These are phyloP conservation scores for Debaryomyces sp. DNA, from an alignment of 1,139 yeast genomes.

Conservation along the genomic window DNA sequence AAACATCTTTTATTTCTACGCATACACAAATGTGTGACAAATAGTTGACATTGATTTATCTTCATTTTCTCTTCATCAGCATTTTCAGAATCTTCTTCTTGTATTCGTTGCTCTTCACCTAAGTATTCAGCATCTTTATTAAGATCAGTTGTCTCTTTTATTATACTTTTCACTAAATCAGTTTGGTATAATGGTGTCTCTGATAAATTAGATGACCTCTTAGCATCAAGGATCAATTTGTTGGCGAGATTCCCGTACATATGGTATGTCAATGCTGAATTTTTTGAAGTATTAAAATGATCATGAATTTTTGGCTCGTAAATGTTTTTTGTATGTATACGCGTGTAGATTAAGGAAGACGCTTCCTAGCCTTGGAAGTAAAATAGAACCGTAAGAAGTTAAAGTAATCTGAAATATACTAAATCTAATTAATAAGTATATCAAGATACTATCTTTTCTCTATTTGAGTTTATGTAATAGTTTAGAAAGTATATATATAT, in stretches of 20 bases:
- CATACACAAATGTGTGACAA: conserved; percentile 82
- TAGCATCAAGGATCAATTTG: conserved; percentile 82
- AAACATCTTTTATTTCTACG: conserved; percentile 87
- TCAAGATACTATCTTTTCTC: too few relatives aligned
- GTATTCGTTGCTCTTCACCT: conserved; percentile 24
- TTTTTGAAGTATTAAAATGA: neutral
- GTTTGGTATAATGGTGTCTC: conserved; percentile 74
- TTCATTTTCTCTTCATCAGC: conserved; percentile 40
- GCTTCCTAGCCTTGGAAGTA: neutral
- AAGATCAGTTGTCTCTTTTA: conserved; percentile 61
- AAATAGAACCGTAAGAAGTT: neutral
- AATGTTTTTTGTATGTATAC: neutral
- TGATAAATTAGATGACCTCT: conserved; percentile 69
- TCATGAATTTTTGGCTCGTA: neutral
- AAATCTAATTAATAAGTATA: neutral
- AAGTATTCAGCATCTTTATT: conserved; percentile 53
- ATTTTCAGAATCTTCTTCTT: conserved; percentile 23
- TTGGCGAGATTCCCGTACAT: conserved; percentile 93
- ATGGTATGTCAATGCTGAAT: neutral
- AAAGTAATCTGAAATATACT: neutral
- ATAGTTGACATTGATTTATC: conserved; percentile 68
- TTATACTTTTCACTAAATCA: conserved; percentile 68
- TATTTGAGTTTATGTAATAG: neutral
- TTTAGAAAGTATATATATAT: neutral
- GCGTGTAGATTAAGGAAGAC: neutral